phyloP scores from a whole-genome alignment of 2,329 filamentous ascomycete genomes.

The Ophiognomonia clavigignenti-juglandacearum region DNA sequence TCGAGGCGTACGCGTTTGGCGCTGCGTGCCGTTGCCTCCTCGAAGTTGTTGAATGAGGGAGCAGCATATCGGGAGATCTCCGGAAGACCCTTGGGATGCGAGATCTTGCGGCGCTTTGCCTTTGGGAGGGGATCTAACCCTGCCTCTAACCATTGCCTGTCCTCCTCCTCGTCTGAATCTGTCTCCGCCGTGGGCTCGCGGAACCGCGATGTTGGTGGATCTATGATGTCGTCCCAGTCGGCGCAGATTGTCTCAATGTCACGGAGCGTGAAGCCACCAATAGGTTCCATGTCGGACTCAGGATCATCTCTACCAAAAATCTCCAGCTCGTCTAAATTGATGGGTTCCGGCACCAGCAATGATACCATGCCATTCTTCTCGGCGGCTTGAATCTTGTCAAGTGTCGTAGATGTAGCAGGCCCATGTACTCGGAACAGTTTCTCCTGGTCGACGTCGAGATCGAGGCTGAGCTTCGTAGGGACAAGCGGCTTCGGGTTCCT shows the following conservation, averaged over 20 bases:
- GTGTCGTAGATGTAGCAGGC: conserved; percentile 46
- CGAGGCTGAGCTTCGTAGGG: conserved; percentile 82
- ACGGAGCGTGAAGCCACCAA: conserved; percentile 70
- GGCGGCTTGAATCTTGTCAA: conserved; percentile 50
- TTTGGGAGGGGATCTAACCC: conserved; percentile 40
- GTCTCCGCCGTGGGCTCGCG: conserved; percentile 14
- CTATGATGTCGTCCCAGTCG: conserved; percentile 71
- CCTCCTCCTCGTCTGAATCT: conserved; percentile 49
- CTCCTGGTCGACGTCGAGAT: conserved; percentile 81
- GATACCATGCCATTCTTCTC: conserved; percentile 44
- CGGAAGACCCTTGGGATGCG: conserved; percentile 48
- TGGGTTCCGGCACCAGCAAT: conserved; percentile 33
- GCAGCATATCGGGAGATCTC: conserved; percentile 55
- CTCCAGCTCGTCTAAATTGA: conserved; percentile 40
- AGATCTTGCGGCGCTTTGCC: conserved; percentile 59
- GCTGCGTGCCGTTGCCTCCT: conserved; percentile 64
- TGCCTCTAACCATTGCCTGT: conserved; percentile 63
- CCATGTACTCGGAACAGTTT: conserved; percentile 76
- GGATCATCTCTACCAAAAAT: conserved; percentile 35
- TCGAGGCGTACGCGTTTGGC: conserved; percentile 79
- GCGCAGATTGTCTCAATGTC: conserved; percentile 83
- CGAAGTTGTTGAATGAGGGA: conserved; percentile 76
- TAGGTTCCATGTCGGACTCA: conserved; percentile 55
- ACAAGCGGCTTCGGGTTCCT: conserved; percentile 79
- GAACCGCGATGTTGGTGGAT: conserved; percentile 32